Conservation (phyloP, 2,329 filamentous ascomycete species). For the Trichophyton schoenleinii region DNA sequence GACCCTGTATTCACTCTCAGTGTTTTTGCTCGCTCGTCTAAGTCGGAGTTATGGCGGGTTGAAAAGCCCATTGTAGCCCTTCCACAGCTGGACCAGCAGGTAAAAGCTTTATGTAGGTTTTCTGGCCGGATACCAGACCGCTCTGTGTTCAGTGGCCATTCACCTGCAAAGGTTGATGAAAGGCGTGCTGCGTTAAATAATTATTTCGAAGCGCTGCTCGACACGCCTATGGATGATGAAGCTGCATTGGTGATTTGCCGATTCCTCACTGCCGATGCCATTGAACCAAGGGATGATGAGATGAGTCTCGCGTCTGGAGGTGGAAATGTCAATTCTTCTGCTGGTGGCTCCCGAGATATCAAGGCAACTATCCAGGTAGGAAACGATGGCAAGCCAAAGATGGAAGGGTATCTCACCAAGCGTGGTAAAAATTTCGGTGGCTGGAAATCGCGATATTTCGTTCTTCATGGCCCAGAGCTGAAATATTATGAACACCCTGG, state of each 20-base stretch:
- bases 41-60: constrained; percentile 76
- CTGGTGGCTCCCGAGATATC: background rate
- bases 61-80: constrained; percentile 83
- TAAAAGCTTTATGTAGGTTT: constrained; percentile 63
- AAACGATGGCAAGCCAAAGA: constrained; percentile 54
- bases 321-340: constrained; percentile 15
- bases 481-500: constrained; percentile 89
- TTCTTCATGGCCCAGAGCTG: constrained; percentile 57
- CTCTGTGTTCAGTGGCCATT: constrained; percentile 78
- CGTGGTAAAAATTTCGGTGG: constrained; percentile 97
- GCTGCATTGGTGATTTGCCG: constrained; percentile 72
- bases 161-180: constrained; percentile 84
- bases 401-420: constrained; percentile 89
- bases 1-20: constrained; percentile 90
- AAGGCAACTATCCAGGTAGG: constrained; percentile 33
- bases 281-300: constrained; percentile 43
- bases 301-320: constrained; percentile 35
- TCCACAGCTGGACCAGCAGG: constrained; percentile 64
- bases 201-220: constrained; percentile 75
- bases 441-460: constrained; percentile 78
- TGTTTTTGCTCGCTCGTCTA: constrained; percentile 58
- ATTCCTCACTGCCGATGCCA: constrained; percentile 62
- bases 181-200: constrained; percentile 65
- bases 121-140: constrained; percentile 63
- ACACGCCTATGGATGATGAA: constrained; percentile 64